Evolutionary conservation across 1,284 basidiomycete species (phyloP).

Genomic region (Xerocomus amazonicus): DNA sequence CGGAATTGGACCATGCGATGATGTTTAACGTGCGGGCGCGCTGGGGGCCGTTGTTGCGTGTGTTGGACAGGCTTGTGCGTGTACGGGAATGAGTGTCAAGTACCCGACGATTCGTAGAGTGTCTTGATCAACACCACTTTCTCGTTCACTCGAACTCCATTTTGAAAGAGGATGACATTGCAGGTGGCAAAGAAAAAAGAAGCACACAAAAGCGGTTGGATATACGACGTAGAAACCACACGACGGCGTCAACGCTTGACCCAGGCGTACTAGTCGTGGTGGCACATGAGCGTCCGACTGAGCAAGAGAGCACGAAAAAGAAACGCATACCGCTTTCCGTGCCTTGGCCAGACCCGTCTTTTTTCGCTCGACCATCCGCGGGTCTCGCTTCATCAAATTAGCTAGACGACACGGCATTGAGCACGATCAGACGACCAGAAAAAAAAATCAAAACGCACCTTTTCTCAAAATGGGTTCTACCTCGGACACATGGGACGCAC

Average conservation of each 20-base stretch:
- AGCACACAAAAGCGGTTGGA: background rate
- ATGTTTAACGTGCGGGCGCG: constrained; percentile 45
- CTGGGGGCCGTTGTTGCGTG: constrained; percentile 38
- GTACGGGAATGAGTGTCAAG: too few species aligned
- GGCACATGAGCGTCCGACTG: background rate
- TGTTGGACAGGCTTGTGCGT: constrained; percentile 37
- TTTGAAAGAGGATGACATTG: too few species aligned
- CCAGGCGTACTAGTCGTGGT: constrained; percentile 70
- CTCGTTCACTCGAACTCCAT: too few species aligned
- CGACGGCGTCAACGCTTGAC: constrained; percentile 77
- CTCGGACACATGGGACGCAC: constrained; percentile 69
- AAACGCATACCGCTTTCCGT: constrained; percentile 75
- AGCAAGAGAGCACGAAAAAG: background rate
- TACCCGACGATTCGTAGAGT: too few species aligned
- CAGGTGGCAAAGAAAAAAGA: too few species aligned
- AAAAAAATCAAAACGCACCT: constrained; percentile 47
- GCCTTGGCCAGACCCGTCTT: constrained; percentile 93
- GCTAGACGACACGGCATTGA: constrained; percentile 46
- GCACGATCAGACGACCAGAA: background rate
- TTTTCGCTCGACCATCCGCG: constrained; percentile 97
- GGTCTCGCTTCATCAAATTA: constrained; percentile 86
- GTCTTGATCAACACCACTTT: background rate
- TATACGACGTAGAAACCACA: constrained; percentile 4
- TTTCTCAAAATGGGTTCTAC: constrained; percentile 65
- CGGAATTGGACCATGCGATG: constrained; percentile 52